Percentiles rank a stretch among this genome's conserved stretches.
Evolutionary conservation across 108 stramenopile genomes (phyloP).

Genomic region (Skeletonema marinoi): DNA sequence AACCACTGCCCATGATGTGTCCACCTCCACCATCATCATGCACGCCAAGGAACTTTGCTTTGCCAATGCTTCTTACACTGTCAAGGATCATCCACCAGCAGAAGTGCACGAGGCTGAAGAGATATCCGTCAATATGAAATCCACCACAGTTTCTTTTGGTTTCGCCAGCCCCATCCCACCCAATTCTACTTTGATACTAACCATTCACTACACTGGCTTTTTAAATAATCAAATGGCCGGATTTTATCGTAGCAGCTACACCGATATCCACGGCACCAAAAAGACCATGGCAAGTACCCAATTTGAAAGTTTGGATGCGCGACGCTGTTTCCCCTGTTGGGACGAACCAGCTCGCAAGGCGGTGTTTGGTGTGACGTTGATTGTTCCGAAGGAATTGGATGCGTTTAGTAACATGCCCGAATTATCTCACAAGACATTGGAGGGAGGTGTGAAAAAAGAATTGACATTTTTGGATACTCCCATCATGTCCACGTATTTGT

Average conservation of each 20-base stretch:
- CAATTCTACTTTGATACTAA: constrained; percentile 50
- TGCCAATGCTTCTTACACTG: constrained; percentile 50
- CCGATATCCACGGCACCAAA: constrained; percentile 74
- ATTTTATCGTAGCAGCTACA: constrained; percentile 92
- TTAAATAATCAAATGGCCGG: constrained; percentile 97
- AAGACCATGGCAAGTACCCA: constrained; percentile 97
- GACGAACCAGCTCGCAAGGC: constrained; percentile 98
- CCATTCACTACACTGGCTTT: constrained; percentile 76
- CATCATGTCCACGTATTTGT: constrained; percentile 93
- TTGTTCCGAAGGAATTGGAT: constrained; percentile 75
- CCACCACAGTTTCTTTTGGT: constrained; percentile 75
- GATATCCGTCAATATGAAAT: constrained; percentile 65
- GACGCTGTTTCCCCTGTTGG: constrained; percentile 95
- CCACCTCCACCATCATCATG: constrained; percentile 65
- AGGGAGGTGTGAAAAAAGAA: constrained; percentile 54
- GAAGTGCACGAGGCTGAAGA: constrained; percentile 37
- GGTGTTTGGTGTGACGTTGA: constrained; percentile 82
- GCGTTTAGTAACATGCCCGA: constrained; percentile 98
- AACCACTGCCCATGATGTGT: constrained; percentile 31
- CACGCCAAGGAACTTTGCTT: constrained; percentile 92
- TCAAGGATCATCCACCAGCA: constrained; percentile 3
- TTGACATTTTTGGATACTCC: constrained; percentile 83
- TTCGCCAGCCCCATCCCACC: constrained; percentile 60
- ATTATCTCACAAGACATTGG: constrained; percentile 51
- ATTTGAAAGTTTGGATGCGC: constrained; percentile 91